Evolutionary conservation across 2,329 filamentous ascomycete genomes (phyloP), one percentile per base, ranked within the genome.

Genomic region (Tympanopsis confertula): DNA sequence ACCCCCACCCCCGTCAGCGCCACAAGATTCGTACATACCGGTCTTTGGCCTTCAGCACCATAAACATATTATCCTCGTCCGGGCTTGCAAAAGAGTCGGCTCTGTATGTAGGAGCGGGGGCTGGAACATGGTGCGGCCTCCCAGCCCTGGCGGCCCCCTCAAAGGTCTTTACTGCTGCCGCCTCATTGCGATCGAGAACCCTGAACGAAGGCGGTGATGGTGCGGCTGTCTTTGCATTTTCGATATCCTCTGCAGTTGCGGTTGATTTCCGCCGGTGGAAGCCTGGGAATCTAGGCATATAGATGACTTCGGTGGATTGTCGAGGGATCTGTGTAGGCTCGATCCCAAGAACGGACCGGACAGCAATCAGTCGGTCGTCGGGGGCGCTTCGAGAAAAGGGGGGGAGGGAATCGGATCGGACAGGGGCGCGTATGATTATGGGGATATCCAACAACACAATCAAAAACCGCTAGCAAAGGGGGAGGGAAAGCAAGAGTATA

Each of bases 201-300:
- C 72, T 68, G 50, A 78, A 77, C 2, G 72, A 75, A 15, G 69
- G 61, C 41, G 66, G 63, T 44, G n/a, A n/a, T n/a, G 22, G 22
- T 10, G 22, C n/a, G 7, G 62, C 55, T 55, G 63, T 49, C 47
- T 63, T 51, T 26, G 53, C 68, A 68, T 74, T 65, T 43, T 71
- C 67, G 43, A 69, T 55, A 45, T 67, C 69, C 45, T 71, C 66
- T 43, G 66, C 7, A 15, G 13, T n/a, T 15, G 30, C 68, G 63
- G 68, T 66, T 44, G 71, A 73, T 62, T 69, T 76, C 65, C 73
- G 72, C 69, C 69, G 64, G 50, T 61, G 65, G 45, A 77, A 77
- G 44, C 66, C 68, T 44, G 70, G 68, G 56, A 78, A 77, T 60
- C 69, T 74, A 71, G 69, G 69, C 73, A 78, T 78, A 57, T 66